These are phyloP conservation scores for Quercus robur DNA, from an alignment of 306 rosid species.

Conservation along the genomic window DNA sequence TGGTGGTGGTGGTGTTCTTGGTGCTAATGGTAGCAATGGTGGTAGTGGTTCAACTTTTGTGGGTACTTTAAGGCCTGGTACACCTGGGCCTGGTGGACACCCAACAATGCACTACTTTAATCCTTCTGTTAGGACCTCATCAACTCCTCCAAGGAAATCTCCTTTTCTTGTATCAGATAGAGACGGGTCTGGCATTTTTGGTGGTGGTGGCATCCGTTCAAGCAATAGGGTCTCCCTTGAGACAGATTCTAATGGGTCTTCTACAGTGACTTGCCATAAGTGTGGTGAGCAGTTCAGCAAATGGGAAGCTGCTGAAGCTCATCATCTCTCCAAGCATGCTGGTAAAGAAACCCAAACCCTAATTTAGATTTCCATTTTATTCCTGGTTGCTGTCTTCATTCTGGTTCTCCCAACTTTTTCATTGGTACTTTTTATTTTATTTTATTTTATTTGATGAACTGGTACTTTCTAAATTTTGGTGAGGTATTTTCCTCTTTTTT, in stretches of 20 bases:
- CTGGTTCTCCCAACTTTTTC: not conserved
- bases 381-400: not conserved
- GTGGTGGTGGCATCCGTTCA: slow-evolving; percentile 40
- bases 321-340: slow-evolving; percentile 91
- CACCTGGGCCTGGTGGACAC: slow-evolving; percentile 84
- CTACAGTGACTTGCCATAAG: slow-evolving; percentile 65
- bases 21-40: not conserved
- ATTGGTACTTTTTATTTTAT: not conserved
- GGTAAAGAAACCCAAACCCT: slow-evolving; percentile 33
- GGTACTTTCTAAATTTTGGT: not conserved
- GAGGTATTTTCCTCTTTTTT: slow-evolving; percentile 1
- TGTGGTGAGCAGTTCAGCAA: slow-evolving; percentile 81
- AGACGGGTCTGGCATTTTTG: slow-evolving; percentile 40
- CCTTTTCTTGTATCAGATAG: slow-evolving; percentile 48
- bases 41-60: slow-evolving; percentile 49
- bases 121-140: slow-evolving; percentile 50
- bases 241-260: slow-evolving; percentile 45
- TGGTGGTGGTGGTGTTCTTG: not conserved
- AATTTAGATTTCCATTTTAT: not conserved
- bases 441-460: too few relatives aligned
- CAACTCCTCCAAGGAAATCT: slow-evolving; percentile 67
- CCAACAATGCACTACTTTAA: slow-evolving; percentile 69
- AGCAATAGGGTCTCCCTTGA: slow-evolving; percentile 56
- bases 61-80: slow-evolving; percentile 77
- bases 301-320: slow-evolving; percentile 91